A percentile compares a stretch with the other conserved stretches of the same genome.
Evolutionary conservation across 768 basidiomycete species (phyloP).

Genomic region (Dioszegia crocea): DNA sequence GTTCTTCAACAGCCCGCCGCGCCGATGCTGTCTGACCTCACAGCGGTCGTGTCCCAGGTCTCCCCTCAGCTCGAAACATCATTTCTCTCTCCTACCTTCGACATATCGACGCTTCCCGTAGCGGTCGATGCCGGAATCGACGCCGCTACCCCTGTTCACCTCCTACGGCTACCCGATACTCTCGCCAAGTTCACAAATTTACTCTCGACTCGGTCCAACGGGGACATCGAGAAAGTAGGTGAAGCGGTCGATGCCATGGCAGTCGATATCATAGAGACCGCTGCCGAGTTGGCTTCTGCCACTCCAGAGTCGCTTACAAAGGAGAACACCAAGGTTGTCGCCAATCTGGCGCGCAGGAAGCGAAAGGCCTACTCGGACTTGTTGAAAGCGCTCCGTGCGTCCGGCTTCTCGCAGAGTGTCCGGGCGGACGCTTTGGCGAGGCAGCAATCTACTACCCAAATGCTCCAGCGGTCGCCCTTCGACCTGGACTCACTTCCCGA

Average conservation of each 20-base stretch:
- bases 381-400: slow-evolving; percentile 76
- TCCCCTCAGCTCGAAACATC: background rate
- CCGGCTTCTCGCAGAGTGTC: slow-evolving; percentile 68
- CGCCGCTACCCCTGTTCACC: background rate
- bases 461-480: slow-evolving; percentile 26
- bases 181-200: slow-evolving; percentile 52
- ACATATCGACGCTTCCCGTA: slow-evolving; percentile 37
- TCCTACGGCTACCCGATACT: slow-evolving; percentile 51
- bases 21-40: slow-evolving; percentile 30
- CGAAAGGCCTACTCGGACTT: slow-evolving; percentile 86
- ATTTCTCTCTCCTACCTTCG: slow-evolving; percentile 32
- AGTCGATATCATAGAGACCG: slow-evolving; percentile 56
- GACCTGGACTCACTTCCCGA: slow-evolving; percentile 8
- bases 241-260: slow-evolving; percentile 59
- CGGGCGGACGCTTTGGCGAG: slow-evolving; percentile 64
- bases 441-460: slow-evolving; percentile 38
- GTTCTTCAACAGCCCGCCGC: slow-evolving; percentile 67
- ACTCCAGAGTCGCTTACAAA: slow-evolving; percentile 54
- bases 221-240: slow-evolving; percentile 19
- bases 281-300: slow-evolving; percentile 48
- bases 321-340: slow-evolving; percentile 56
- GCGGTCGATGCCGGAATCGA: background rate
- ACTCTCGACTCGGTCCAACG: slow-evolving; percentile 58
- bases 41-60: background rate
- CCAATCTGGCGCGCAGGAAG: slow-evolving; percentile 74